Base-by-base conservation (phyloP, 2,329 filamentous ascomycete genomes). In the Clathrospora elynae region DNA sequence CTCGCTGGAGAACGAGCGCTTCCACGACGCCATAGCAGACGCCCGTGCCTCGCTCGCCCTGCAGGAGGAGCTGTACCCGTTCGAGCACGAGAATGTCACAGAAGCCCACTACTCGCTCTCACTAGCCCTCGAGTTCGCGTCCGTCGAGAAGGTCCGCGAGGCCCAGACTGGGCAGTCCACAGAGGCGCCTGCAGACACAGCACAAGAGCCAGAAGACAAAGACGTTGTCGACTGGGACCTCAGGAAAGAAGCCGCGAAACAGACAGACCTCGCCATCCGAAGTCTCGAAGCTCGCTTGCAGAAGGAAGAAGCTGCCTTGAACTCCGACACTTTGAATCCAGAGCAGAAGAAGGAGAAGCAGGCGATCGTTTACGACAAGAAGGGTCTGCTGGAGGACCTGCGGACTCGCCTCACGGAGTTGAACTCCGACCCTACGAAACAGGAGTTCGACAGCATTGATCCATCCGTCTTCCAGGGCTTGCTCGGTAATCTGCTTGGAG, bases 61-160 rank as follows among this genome's bases (percentile, higher is more conserved):
- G 61, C 95, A 95, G 72, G 74, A 88, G 57, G 80, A 87, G 35
- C 79, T 97, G 2, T 90, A 89, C 65, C 80, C 88, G 0, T 79
- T 86, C 35, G 89, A 95, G 50, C 90, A 88, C 10, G 87, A 90
- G 58, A 80, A 95, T 36, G 81, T 97, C 42, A 92, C 93, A 28
- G 93, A 99, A 75, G 92, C 89, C 11, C 90, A 99, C 74, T 99
- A 88, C 77, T 97, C 96, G 73, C 84, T 99, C 17, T 96, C 92
- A 0, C 81, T 99, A 11, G 93, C 93, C 0, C 80, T 99, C 18
- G 93, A 99, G 66, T 97, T 97, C 59, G 89, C 89, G 3, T 93
- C 90, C 0, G 83, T 93, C 31, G 88, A 85, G 5, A 78, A 77
- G 12, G 77, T 81, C 1, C 72, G 77, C 9, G 80, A 80, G 11